These are phyloP conservation scores for Arthromyces matolae DNA, from an alignment of 768 basidiomycete species.

Conservation along the genomic window DNA sequence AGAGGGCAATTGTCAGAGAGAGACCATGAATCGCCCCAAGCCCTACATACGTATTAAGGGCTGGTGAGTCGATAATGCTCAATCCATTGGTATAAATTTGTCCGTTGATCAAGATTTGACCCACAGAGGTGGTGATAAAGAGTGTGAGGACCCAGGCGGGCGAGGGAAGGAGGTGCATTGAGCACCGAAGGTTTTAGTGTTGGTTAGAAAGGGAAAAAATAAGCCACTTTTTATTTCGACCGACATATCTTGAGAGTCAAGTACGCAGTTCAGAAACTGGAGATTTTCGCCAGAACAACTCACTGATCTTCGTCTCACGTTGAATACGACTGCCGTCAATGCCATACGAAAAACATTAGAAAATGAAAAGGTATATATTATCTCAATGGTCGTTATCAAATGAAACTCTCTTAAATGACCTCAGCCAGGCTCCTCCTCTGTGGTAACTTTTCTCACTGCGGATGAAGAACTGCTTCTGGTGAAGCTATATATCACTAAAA, in stretches of 20 bases:
- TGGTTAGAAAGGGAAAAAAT: no score
- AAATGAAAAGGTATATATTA: conserved; percentile 63
- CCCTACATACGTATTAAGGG: conserved; percentile 31
- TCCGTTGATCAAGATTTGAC: conserved; percentile 25
- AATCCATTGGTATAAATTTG: conserved; percentile 33
- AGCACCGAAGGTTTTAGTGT: no score
- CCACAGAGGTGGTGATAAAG: background rate
- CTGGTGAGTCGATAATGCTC: conserved; percentile 33
- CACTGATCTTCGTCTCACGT: conserved; percentile 48
- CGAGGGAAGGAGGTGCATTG: no score
- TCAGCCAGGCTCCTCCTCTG: conserved; percentile 69
- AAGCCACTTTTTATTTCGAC: no score
- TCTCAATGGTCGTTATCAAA: no score
- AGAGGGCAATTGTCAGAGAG: background rate
- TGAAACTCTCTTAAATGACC: no score
- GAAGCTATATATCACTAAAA: conserved; percentile 82
- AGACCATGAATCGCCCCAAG: no score
- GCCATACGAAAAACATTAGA: conserved; percentile 78
- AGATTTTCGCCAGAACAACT: conserved; percentile 75
- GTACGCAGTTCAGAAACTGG: conserved; percentile 87
- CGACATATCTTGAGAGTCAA: no score
- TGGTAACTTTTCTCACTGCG: conserved; percentile 70
- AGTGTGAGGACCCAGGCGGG: no score
- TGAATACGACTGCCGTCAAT: conserved; percentile 75
- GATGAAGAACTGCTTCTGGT: conserved; percentile 87